These are phyloP conservation scores for Floccularia luteovirens DNA, from an alignment of 768 basidiomycete genomes.

Conservation along the genomic window DNA sequence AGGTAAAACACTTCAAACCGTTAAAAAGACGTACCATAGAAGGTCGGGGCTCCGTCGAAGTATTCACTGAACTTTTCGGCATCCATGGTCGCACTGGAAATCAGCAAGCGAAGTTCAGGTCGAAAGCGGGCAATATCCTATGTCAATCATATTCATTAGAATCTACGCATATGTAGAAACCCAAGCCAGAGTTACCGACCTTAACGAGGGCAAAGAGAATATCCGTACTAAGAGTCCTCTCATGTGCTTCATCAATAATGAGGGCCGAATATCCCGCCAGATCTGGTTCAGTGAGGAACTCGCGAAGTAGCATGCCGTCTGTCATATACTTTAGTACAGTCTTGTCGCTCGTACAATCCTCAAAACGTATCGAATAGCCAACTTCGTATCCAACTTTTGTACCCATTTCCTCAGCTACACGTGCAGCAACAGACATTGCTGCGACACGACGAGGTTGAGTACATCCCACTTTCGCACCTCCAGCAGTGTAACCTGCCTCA, in stretches of 20 bases:
- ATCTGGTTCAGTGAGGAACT: slow-evolving; percentile 97
- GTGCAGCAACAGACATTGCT: slow-evolving; percentile 98
- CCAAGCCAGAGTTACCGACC: slow-evolving; percentile 47
- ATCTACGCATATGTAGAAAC: slow-evolving; percentile 17
- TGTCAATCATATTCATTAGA: no score
- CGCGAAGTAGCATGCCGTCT: slow-evolving; percentile 95
- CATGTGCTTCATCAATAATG: slow-evolving; percentile 98
- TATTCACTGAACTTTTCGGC: slow-evolving; percentile 98
- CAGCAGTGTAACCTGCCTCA: slow-evolving; percentile 90
- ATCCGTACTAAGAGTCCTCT: slow-evolving; percentile 95
- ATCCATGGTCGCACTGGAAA: slow-evolving; percentile 96
- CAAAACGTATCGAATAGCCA: slow-evolving; percentile 99
- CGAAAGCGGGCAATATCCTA: slow-evolving; percentile 96
- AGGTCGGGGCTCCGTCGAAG: slow-evolving; percentile 94
- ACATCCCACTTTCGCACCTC: slow-evolving; percentile 87
- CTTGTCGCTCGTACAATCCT: slow-evolving; percentile 99
- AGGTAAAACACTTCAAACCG: not conserved
- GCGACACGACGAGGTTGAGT: slow-evolving; percentile 98
- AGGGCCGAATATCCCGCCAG: slow-evolving; percentile 90
- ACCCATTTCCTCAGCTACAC: slow-evolving; percentile 99
- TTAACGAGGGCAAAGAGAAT: slow-evolving; percentile 98
- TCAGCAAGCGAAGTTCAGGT: slow-evolving; percentile 87
- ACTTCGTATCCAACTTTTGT: slow-evolving; percentile 96
- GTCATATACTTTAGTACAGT: slow-evolving; percentile 99
- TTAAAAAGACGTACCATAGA: slow-evolving; percentile 57